Base-by-base conservation (phyloP, 495 filamentous ascomycete genomes). In the Lindgomyces ingoldianus region DNA sequence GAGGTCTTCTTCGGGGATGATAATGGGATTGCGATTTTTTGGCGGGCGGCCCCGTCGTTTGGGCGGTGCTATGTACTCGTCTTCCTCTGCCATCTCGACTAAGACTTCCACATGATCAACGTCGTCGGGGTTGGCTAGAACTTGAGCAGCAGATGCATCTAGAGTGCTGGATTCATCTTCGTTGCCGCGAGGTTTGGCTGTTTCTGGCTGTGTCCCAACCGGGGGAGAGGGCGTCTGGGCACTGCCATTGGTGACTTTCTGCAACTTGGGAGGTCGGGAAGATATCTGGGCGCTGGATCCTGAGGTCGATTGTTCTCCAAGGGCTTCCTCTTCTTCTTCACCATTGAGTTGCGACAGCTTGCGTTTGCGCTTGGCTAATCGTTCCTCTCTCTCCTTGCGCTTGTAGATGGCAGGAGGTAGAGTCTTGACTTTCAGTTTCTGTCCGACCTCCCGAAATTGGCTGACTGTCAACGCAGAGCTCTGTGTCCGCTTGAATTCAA, bases 341-440 rank as follows among this genome's bases (percentile, higher is more conserved):
- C 78, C 73, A 68, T 81, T 60, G 82, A 78, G 39, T 71, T 80
- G 42, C 19, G 39, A 14, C n/a, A 18, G 14, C 52, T 62, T 67
- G 12, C 60, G 53, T 39, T 71, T 76, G 26, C 76, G 77, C 36
- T 69, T 45, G 62, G 81, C 80, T 25, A 74, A 76, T 44, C 76
- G 76, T 30, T 70, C 52, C 62, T 81, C 80, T 29, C 74, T 76
- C 51, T 74, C 63, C 50, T 77, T 80, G 29, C 86, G 82, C 62
- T 89, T 81, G 64, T 88, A 88, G 70, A 94, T 89, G 8, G 88
- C 86, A 1, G 94, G 94, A 0, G 94, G 95, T 72, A 96, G 90
- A 42, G 89, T 85, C 1, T 77, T 71, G 11, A 74, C 73, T 46
- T 84, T 81, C 30, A 79, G 60, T 21, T 80, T 78, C 27, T 80